Conservation (phyloP, 495 filamentous ascomycete genomes). For the Tuber umbilicatum region DNA sequence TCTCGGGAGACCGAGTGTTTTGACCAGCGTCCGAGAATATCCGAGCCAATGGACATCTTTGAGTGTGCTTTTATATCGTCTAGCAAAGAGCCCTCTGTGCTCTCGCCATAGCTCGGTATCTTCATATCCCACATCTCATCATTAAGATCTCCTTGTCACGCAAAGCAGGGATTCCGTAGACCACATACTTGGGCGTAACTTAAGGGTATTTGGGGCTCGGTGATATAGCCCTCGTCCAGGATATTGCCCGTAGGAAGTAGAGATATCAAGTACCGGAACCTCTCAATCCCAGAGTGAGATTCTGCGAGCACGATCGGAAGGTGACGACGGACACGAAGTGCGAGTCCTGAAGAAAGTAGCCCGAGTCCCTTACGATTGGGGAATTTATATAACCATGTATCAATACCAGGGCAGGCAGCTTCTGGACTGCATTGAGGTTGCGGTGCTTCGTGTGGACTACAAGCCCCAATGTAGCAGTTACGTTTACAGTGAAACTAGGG, state of each 20-base stretch:
- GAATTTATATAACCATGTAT: slow-evolving; percentile 19
- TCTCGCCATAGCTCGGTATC: slow-evolving; percentile 49
- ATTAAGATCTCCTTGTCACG: not conserved
- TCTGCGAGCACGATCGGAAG: not conserved
- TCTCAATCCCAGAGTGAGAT: slow-evolving; percentile 7
- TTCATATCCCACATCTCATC: slow-evolving; percentile 8
- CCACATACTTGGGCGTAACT: too few species aligned
- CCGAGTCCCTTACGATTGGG: slow-evolving; percentile 30
- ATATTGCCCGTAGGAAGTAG: slow-evolving; percentile 34
- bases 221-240: too few species aligned
- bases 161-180: not conserved
- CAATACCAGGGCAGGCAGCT: slow-evolving; percentile 41
- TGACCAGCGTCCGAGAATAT: slow-evolving; percentile 41
- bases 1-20: slow-evolving; percentile 5
- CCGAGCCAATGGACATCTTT: slow-evolving; percentile 44
- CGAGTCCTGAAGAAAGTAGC: not conserved
- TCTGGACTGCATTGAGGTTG: slow-evolving; percentile 4
- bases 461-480: slow-evolving; percentile 18
- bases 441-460: slow-evolving; percentile 21
- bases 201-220: too few species aligned
- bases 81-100: slow-evolving; percentile 34
- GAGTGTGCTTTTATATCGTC: slow-evolving; percentile 40
- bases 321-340: not conserved
- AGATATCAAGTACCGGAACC: slow-evolving; percentile 38
- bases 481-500: slow-evolving; percentile 7